Evolutionary conservation across 2,329 filamentous ascomycete species (phyloP).

Genomic region (Emmonsiellopsis sp.): DNA sequence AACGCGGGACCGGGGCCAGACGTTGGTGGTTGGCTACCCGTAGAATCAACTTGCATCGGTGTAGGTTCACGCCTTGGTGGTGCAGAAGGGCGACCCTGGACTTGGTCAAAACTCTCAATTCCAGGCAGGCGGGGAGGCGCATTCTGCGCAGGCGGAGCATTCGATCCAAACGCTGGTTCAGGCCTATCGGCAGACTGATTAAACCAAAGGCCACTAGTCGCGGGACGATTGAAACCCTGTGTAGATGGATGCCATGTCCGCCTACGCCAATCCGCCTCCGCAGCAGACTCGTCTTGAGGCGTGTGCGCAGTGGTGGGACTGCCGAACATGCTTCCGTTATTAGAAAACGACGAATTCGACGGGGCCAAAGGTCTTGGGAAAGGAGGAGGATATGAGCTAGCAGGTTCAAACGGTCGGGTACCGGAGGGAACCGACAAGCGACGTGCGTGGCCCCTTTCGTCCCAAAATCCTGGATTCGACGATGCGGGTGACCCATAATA

Average conservation of each 20-base stretch:
- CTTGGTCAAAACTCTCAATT: conserved; percentile 82
- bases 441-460: conserved; percentile 57
- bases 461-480: conserved; percentile 63
- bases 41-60: conserved; percentile 65
- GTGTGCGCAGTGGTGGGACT: conserved; percentile 60
- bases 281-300: conserved; percentile 30
- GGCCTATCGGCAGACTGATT: conserved; percentile 60
- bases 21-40: conserved; percentile 19
- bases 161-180: conserved; percentile 45
- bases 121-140: conserved; percentile 63
- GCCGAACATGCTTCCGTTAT: conserved; percentile 50
- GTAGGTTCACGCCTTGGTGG: conserved; percentile 58
- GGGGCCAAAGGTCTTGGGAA: conserved; percentile 47
- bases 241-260: conserved; percentile 79
- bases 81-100: conserved; percentile 53
- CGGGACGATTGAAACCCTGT: conserved; percentile 53
- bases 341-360: conserved; percentile 48
- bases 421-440: conserved; percentile 75
- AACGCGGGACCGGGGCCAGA: conserved; percentile 16
- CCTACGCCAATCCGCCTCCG: conserved; percentile 69
- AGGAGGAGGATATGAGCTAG: conserved; percentile 46
- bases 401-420: conserved; percentile 62
- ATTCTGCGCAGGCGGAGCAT: conserved; percentile 40
- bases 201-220: conserved; percentile 64
- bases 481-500: conserved; percentile 70